Evolutionary conservation across 352 stramenopile genomes (phyloP), one percentile per base, ranked within the genome.

Genomic region (Globisporangium paroecandrum): DNA sequence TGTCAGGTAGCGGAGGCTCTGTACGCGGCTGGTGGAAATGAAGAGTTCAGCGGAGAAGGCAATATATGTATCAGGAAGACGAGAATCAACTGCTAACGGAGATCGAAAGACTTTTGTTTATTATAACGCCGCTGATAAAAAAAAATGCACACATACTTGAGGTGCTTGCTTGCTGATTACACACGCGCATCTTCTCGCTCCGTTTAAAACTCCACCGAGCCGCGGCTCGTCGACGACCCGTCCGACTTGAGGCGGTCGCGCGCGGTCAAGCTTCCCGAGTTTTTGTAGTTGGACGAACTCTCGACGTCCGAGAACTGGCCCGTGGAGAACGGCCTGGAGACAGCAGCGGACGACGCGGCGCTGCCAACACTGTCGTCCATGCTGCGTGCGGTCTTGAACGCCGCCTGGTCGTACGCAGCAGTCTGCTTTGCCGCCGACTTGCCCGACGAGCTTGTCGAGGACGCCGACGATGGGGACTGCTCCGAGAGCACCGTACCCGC

Each of bases 201-300:
- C 4, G 4, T 29, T 85, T 73, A 89, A 77, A 88, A 89, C 69
- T 89, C 81, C 43, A 89, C 77, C 7, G 81, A 89, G 25, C 69
- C 78, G 36, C 75, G 77, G 56, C 73, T 78, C 38, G 67, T 71
- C 47, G 72, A 58, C 13, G 70, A 72, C 18, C 4, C 56, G 43
- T 46, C 70, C 64, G 64, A 69, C 29, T 64, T 62, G 18, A 70
- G 71, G 51, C 73, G 74, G 27, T 38, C 55, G 43, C 69, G 69
- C n/a, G 55, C 58, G 25, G 41, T 54, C 13, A 25, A 22, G n/a
- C 34, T 60, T 15, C 32, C 60, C n/a, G 59, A 49, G 15, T 56
- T n/a, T 32, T 67, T 46, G 51, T 67, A 58, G 46, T 54, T 57
- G 51, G 32, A 41, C 4, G 60, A 71, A 12, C 7, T 22, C 25